phyloP scores from a whole-genome alignment of 192 early-diverging fungal genomes.

The Coemansia sp. region DNA sequence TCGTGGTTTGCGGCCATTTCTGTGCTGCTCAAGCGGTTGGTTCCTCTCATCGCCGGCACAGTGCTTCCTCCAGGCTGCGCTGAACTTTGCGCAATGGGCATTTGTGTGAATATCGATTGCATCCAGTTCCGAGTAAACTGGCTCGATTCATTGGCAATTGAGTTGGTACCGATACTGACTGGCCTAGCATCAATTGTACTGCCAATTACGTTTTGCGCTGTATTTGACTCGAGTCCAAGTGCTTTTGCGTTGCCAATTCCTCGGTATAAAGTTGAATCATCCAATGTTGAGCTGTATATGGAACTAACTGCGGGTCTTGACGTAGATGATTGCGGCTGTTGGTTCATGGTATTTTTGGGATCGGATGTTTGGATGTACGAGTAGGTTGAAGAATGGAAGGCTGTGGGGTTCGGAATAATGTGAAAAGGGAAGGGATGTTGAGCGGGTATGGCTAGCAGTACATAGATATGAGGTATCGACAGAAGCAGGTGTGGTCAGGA shows the following conservation, averaged over 20 bases:
- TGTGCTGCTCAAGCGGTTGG: background rate
- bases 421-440: background rate
- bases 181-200: background rate
- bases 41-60: background rate
- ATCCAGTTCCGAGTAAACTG: constrained; percentile 32
- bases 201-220: background rate
- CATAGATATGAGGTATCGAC: constrained; percentile 9
- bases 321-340: constrained; percentile 3
- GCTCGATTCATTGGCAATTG: background rate
- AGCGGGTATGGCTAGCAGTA: constrained; percentile 9
- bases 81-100: background rate
- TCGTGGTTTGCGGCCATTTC: constrained; percentile 27
- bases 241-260: background rate
- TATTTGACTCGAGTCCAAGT: constrained; percentile 10
- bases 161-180: background rate
- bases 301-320: background rate
- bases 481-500: background rate
- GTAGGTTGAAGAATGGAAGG: background rate
- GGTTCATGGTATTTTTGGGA: background rate
- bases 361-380: background rate
- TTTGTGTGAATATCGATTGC: constrained; percentile 28
- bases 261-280: constrained; percentile 5
- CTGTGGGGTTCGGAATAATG: background rate
- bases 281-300: background rate
- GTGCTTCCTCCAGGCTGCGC: background rate